Evolutionary conservation across 768 basidiomycete genomes (phyloP), one percentile per base, ranked within the genome.

Genomic region (Wakefieldia striispora): DNA sequence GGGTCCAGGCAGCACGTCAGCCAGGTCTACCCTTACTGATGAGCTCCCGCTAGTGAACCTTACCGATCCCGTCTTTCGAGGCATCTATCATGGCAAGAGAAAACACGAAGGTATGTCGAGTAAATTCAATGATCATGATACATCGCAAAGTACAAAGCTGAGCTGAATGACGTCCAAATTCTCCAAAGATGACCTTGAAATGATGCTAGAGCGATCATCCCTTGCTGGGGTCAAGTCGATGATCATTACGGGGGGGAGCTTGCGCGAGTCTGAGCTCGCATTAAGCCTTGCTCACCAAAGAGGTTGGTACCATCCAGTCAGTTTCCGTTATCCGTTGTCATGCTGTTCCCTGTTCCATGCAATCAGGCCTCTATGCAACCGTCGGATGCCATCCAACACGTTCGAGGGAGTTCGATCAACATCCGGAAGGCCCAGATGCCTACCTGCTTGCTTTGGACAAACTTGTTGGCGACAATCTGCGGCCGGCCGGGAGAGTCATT

Each of bases 321-420:
- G 23, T 41, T 47, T 37, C 35, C 6, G 17, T 46, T 51, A 23
- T 27, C 17, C 33, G 19, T 17, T 39, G 14, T 53, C 31, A 38
- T 24, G 4, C 4, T 20, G 6, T 23, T 19, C 11, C 14, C 17
- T 23, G 6, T 35, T 36, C 26, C 23, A 10, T 12, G 21, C 16
- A 21, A 40, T 9, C 47, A 84, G 88, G 74, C 12, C 63, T 89
- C 13, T 88, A 82, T 62, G 80, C 84, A 16, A 91, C 91, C 1
- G 79, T 84, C 8, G 90, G 90, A 17, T 85, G 86, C 51, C 91
- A 92, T 65, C 90, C 90, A 0, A 90, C 88, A 14, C 83, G 86
- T 17, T 80, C 84, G 1, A 66, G 55, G 7, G 86, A 91, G 61
- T 88, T 91, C 48, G 83, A 84, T 29, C 66, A 71, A 47, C 75